These are phyloP conservation scores for Aspergillus unguis DNA, from an alignment of 2,329 filamentous ascomycete species.

Conservation along the genomic window DNA sequence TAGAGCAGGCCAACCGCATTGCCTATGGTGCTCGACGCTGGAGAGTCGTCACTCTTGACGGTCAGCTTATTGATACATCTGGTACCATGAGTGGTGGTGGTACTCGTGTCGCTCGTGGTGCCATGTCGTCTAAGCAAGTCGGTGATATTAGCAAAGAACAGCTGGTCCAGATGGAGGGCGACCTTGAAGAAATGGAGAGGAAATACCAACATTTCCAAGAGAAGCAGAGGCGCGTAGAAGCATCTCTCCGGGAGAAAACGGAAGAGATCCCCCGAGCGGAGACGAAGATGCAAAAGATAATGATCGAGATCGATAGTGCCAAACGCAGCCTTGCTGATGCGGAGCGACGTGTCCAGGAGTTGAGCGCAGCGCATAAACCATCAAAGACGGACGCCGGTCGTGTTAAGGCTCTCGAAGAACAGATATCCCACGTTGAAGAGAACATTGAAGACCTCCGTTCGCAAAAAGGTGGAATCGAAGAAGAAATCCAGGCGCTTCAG, in stretches of 20 bases:
- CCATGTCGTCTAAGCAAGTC: slow-evolving; percentile 96
- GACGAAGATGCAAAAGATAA: slow-evolving; percentile 86
- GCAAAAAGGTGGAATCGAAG: slow-evolving; percentile 86
- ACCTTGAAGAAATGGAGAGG: slow-evolving; percentile 79
- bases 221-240: slow-evolving; percentile 75
- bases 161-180: slow-evolving; percentile 78
- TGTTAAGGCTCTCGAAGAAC: slow-evolving; percentile 69
- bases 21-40: slow-evolving; percentile 91
- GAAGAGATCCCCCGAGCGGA: slow-evolving; percentile 80
- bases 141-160: slow-evolving; percentile 83
- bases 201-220: slow-evolving; percentile 82
- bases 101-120: slow-evolving; percentile 80
- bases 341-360: slow-evolving; percentile 78
- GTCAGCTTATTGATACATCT: slow-evolving; percentile 94
- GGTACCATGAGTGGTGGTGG: slow-evolving; percentile 99
- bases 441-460: slow-evolving; percentile 76
- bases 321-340: slow-evolving; percentile 80
- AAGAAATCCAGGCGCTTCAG: slow-evolving; percentile 87
- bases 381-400: slow-evolving; percentile 77
- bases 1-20: slow-evolving; percentile 95
- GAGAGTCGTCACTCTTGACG: slow-evolving; percentile 93
- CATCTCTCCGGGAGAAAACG: slow-evolving; percentile 66
- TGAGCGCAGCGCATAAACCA: slow-evolving; percentile 75
- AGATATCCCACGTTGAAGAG: slow-evolving; percentile 68
- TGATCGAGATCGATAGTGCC: slow-evolving; percentile 81